Conservation (phyloP, 2,329 filamentous ascomycete genomes). For the Calonectria naviculata region DNA sequence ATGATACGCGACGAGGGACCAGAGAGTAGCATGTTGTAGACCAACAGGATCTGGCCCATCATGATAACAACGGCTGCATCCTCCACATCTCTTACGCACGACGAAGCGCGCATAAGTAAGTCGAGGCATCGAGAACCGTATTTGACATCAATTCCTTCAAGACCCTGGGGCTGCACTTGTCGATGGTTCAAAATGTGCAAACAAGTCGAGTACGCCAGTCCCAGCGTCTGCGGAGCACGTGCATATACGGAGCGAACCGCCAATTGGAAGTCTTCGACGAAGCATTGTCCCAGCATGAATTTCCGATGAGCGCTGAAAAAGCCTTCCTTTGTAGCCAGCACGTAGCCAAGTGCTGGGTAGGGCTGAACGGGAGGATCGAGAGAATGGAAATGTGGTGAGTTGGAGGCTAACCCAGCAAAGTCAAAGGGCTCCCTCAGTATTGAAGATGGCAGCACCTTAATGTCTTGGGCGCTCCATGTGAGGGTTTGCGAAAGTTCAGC, state of each 20-base stretch:
- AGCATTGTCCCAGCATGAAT: conserved; percentile 19
- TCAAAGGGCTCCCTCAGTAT: not conserved
- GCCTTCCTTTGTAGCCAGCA: conserved; percentile 2
- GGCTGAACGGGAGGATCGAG: not conserved
- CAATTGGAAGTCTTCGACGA: conserved; percentile 6
- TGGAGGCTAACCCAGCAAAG: not conserved
- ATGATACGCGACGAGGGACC: conserved; percentile 7
- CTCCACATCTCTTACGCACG: not conserved
- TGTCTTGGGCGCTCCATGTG: not conserved
- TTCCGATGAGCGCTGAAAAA: conserved; percentile 19
- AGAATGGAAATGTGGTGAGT: not conserved
- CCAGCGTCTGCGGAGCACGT: conserved; percentile 5
- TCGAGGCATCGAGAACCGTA: conserved; percentile 7
- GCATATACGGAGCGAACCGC: not conserved
- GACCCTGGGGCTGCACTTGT: not conserved
- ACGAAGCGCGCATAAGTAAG: not conserved
- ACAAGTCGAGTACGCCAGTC: conserved; percentile 9
- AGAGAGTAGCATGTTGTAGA: conserved; percentile 20
- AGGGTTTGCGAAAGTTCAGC: not conserved
- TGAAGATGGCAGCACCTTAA: not conserved
- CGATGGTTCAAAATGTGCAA: conserved; percentile 11
- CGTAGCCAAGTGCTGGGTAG: not conserved
- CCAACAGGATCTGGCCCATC: conserved; percentile 18
- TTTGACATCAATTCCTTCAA: not conserved
- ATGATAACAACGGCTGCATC: conserved; percentile 11